Evolutionary conservation across 192 early-diverging fungal species (phyloP).

Genomic region (Backusella liffmaniae): DNA sequence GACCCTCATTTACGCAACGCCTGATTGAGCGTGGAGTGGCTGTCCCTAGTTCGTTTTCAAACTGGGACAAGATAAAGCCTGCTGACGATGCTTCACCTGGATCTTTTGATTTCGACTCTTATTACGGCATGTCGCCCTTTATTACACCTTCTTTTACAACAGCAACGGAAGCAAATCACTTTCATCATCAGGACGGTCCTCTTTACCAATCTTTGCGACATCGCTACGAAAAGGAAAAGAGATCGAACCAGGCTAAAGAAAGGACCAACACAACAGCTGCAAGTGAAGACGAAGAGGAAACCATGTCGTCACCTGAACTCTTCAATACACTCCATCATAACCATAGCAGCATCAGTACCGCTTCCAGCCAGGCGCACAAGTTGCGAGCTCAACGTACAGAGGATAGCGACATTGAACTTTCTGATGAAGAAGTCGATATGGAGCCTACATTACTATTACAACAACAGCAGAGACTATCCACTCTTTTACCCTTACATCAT

Average conservation of each 20-base stretch:
- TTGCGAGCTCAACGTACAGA: constrained; percentile 5
- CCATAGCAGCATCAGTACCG: neutral
- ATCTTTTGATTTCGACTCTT: constrained; percentile 27
- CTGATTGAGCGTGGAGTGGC: constrained; percentile 30
- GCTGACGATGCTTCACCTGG: constrained; percentile 1
- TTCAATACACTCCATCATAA: neutral
- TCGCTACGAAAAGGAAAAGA: constrained; percentile 27
- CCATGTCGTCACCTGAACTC: neutral
- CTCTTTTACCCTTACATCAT: neutral
- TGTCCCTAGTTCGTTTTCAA: constrained; percentile 31
- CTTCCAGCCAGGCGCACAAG: neutral
- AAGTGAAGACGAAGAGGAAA: constrained; percentile 22
- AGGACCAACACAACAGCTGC: neutral
- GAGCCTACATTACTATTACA: neutral
- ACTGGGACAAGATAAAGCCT: constrained; percentile 12
- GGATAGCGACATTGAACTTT: constrained; percentile 37
- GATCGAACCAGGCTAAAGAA: neutral
- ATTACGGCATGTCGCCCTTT: constrained; percentile 34
- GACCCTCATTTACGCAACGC: constrained; percentile 25
- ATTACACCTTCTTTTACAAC: constrained; percentile 26
- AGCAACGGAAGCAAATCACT: neutral
- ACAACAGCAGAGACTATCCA: neutral
- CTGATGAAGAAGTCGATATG: constrained; percentile 25
- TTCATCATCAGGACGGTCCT: neutral
- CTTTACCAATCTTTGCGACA: constrained; percentile 26